Conservation (phyloP, 768 basidiomycete genomes). For the Podaxis sp. region DNA sequence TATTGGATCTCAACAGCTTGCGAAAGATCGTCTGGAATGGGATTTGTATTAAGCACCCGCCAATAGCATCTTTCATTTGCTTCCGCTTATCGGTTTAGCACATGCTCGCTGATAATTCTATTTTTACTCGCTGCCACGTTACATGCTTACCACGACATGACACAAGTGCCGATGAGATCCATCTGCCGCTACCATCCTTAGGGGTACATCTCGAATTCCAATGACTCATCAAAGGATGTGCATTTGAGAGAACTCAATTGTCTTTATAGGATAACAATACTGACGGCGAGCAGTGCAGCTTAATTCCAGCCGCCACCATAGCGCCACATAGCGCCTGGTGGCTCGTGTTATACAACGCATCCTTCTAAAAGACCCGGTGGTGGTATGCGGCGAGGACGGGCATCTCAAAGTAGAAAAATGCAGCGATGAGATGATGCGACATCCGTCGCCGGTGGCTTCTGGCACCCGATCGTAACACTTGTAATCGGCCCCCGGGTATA, state of each 20-base stretch:
- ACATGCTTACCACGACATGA: neutral
- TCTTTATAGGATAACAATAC: too few relatives aligned
- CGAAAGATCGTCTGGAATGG: constrained; percentile 8
- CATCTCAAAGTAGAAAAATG: too few relatives aligned
- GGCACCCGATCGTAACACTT: too few relatives aligned
- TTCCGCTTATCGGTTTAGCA: constrained; percentile 1
- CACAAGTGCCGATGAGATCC: constrained; percentile 2
- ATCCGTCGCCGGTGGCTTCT: too few relatives aligned
- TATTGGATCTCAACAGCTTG: neutral
- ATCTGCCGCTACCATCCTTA: neutral
- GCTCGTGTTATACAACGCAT: too few relatives aligned
- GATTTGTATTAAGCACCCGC: neutral
- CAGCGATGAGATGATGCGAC: too few relatives aligned
- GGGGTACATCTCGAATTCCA: neutral
- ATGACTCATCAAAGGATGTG: neutral
- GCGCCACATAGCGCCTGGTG: too few relatives aligned
- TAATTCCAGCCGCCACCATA: too few relatives aligned
- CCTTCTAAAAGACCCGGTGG: too few relatives aligned
- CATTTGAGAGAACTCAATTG: neutral
- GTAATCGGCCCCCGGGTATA: too few relatives aligned
- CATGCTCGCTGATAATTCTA: constrained; percentile 9
- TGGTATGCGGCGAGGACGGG: too few relatives aligned
- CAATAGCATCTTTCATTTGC: neutral
- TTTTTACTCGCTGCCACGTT: constrained; percentile 1
- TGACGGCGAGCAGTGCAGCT: too few relatives aligned